Evolutionary conservation across 2,329 filamentous ascomycete species (phyloP).

Genomic region (Paramyrothecium sp.): DNA sequence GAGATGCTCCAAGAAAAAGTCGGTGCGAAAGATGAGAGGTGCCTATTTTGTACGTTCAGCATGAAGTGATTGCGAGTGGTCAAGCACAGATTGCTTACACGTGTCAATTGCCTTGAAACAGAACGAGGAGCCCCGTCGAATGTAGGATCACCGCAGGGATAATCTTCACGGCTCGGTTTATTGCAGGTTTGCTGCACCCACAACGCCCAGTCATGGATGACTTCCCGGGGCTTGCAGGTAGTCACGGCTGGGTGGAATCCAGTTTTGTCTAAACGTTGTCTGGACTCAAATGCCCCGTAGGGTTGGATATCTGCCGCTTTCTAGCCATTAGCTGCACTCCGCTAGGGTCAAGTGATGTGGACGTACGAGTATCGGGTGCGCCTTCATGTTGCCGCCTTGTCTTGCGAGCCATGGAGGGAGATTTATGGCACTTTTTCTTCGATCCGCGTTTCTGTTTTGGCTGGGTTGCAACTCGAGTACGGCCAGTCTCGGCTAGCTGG

Average conservation of each 20-base stretch:
- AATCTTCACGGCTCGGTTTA: not conserved
- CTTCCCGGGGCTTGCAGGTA: not conserved
- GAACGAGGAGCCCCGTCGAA: not conserved
- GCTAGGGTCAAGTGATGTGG: not conserved
- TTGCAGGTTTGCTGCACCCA: not conserved
- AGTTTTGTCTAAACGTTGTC: not conserved
- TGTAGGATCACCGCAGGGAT: not conserved
- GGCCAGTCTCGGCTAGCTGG: no score
- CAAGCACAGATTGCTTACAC: not conserved
- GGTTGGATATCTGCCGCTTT: not conserved
- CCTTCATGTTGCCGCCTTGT: not conserved
- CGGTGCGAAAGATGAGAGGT: conserved; percentile 11
- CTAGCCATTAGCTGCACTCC: no score
- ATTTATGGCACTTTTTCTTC: no score
- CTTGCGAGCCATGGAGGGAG: not conserved
- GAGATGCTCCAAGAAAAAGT: not conserved
- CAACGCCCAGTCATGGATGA: not conserved
- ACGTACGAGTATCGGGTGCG: not conserved
- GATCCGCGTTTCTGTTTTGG: no score
- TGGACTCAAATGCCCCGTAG: not conserved
- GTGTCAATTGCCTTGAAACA: not conserved
- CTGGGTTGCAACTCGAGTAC: no score
- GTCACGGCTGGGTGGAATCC: not conserved
- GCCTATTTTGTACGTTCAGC: not conserved
- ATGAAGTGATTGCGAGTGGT: not conserved